These are phyloP conservation scores for Chloranthus sessilifolius DNA, from an alignment of 164 flowering plant species.

Conservation along the genomic window DNA sequence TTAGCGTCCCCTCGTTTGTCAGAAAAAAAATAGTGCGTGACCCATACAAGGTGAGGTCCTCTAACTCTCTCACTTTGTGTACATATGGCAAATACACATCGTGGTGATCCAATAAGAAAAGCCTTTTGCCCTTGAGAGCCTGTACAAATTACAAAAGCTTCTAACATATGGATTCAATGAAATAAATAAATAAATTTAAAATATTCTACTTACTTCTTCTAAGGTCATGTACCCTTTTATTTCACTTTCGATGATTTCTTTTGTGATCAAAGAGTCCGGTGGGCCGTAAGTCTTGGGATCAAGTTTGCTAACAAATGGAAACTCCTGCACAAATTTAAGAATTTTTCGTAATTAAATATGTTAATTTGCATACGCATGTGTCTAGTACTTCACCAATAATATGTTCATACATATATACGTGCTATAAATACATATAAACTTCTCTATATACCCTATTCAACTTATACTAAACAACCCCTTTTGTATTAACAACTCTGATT, in stretches of 20 bases:
- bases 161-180: background rate
- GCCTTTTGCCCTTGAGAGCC: conserved; percentile 27
- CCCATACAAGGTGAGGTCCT: conserved; percentile 25
- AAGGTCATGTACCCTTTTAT: conserved; percentile 27
- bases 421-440: background rate
- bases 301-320: conserved; percentile 32
- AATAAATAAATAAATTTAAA: background rate
- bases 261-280: conserved; percentile 28
- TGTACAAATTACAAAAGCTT: conserved; percentile 2
- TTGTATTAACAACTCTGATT: background rate
- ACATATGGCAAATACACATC: conserved; percentile 28
- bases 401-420: background rate
- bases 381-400: background rate
- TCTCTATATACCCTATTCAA: background rate
- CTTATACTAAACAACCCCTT: background rate
- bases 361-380: background rate
- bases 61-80: conserved; percentile 23
- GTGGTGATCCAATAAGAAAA: conserved; percentile 30
- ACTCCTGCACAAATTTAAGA: conserved; percentile 38
- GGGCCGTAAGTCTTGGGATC: conserved; percentile 40
- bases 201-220: conserved; percentile 20
- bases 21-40: conserved; percentile 31
- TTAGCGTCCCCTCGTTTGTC: conserved; percentile 14
- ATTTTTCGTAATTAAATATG: background rate
- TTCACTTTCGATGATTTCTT: conserved; percentile 23